phyloP scores from a whole-genome alignment of 306 rosid species.

The Fagus sylvatica region DNA sequence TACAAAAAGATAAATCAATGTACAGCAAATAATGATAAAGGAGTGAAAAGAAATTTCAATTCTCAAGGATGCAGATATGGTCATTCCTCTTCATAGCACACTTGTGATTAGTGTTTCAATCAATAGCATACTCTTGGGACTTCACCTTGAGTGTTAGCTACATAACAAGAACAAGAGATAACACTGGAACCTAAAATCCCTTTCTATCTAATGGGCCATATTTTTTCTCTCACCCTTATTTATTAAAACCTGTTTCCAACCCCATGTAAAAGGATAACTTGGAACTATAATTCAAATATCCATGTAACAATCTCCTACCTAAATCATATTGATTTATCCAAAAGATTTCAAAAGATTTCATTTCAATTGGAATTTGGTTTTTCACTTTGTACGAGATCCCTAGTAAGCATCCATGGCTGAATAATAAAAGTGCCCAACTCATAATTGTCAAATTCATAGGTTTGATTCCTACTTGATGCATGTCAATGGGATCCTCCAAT shows the following conservation, averaged over 20 bases:
- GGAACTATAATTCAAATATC: background rate
- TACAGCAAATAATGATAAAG: background rate
- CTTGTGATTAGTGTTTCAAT: background rate
- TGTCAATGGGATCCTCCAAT: background rate
- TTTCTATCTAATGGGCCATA: background rate
- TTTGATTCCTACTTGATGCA: conserved; percentile 5
- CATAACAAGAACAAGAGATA: background rate
- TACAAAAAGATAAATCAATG: background rate
- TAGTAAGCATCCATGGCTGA: background rate
- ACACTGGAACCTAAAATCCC: background rate
- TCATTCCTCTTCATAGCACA: background rate
- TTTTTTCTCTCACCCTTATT: background rate
- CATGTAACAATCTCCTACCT: background rate
- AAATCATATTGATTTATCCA: background rate
- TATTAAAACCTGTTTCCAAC: background rate
- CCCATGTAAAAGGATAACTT: background rate
- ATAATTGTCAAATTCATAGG: background rate
- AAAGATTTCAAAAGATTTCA: background rate
- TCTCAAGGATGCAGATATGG: background rate
- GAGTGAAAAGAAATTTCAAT: background rate
- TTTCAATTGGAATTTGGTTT: background rate
- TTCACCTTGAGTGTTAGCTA: background rate
- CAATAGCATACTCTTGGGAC: background rate
- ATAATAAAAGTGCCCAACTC: background rate
- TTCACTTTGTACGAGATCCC: conserved; percentile 2